Conservation (phyloP, 2,329 filamentous ascomycete genomes). For the Fusarium hainanense region DNA sequence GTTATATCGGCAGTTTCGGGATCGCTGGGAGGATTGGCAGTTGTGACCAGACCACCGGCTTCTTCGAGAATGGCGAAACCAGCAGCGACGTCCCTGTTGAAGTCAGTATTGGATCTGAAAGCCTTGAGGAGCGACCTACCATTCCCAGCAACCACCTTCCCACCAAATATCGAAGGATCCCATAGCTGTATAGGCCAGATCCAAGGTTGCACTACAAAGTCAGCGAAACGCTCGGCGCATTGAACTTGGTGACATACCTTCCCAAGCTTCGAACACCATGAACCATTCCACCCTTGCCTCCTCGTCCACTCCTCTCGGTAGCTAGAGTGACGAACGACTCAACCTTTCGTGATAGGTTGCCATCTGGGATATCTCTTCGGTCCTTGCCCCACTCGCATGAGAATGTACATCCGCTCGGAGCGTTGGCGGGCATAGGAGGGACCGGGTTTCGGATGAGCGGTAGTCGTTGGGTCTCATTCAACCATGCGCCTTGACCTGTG, state of each 20-base stretch:
- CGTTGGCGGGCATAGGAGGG: slow-evolving; percentile 70
- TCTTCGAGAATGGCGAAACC: slow-evolving; percentile 79
- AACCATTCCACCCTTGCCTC: slow-evolving; percentile 80
- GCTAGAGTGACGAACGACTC: slow-evolving; percentile 83
- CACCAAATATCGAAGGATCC: slow-evolving; percentile 84
- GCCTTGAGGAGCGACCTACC: slow-evolving; percentile 56
- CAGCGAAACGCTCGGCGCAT: background rate
- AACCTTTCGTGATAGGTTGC: slow-evolving; percentile 77
- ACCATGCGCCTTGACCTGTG: slow-evolving; percentile 72
- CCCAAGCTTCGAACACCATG: slow-evolving; percentile 79
- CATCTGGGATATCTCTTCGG: slow-evolving; percentile 70
- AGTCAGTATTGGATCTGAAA: too few relatives aligned
- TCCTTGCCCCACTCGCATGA: slow-evolving; percentile 86
- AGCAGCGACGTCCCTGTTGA: slow-evolving; percentile 76
- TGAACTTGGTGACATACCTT: slow-evolving; percentile 49
- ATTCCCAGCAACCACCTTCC: slow-evolving; percentile 86
- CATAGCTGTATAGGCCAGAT: slow-evolving; percentile 80
- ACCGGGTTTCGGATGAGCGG: slow-evolving; percentile 72
- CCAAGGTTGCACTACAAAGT: slow-evolving; percentile 72
- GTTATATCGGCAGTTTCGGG: slow-evolving; percentile 65
- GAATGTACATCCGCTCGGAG: slow-evolving; percentile 77
- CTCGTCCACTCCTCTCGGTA: slow-evolving; percentile 69
- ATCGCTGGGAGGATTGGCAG: slow-evolving; percentile 75
- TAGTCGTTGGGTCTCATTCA: slow-evolving; percentile 71
- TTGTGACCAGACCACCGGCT: slow-evolving; percentile 79